These are phyloP conservation scores for Trifolium subterraneum DNA, from an alignment of 306 rosid genomes.

Conservation along the genomic window DNA sequence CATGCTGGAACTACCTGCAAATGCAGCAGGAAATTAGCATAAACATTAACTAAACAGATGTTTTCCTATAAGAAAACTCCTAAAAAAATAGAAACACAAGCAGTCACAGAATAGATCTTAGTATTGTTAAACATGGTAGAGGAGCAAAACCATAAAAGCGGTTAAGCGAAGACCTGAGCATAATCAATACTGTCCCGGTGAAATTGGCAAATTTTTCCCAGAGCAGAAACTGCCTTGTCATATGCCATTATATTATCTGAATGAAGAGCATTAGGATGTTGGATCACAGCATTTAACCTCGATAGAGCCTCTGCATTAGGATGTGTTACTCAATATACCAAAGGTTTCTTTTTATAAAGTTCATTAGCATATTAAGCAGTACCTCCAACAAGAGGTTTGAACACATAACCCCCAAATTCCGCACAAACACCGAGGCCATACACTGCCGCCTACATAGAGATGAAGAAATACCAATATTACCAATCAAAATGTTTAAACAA, in stretches of 20 bases:
- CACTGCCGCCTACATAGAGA: slow-evolving; percentile 80
- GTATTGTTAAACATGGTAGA: neutral
- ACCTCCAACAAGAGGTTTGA: slow-evolving; percentile 93
- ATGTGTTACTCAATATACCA: slow-evolving; percentile 29
- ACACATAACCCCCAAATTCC: slow-evolving; percentile 87
- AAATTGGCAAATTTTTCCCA: no score
- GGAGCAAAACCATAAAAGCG: slow-evolving; percentile 14
- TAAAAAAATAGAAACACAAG: neutral
- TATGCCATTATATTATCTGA: slow-evolving; percentile 90
- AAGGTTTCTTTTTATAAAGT: neutral
- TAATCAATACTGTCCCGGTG: slow-evolving; percentile 93
- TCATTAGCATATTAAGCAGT: slow-evolving; percentile 24
- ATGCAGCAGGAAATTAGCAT: slow-evolving; percentile 24
- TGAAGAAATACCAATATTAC: slow-evolving; percentile 4
- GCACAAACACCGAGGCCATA: slow-evolving; percentile 99
- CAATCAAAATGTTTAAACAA: slow-evolving; percentile 31
- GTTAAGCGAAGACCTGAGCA: slow-evolving; percentile 65
- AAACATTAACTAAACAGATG: slow-evolving; percentile 9
- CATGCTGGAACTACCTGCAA: slow-evolving; percentile 92
- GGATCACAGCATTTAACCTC: slow-evolving; percentile 84
- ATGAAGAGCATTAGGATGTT: slow-evolving; percentile 83
- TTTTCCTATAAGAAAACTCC: neutral
- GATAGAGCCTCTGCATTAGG: slow-evolving; percentile 94
- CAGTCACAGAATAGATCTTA: neutral
- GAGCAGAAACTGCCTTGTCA: slow-evolving; percentile 98